phyloP scores from a whole-genome alignment of 768 basidiomycete genomes.

The Tulasnella sp. region DNA sequence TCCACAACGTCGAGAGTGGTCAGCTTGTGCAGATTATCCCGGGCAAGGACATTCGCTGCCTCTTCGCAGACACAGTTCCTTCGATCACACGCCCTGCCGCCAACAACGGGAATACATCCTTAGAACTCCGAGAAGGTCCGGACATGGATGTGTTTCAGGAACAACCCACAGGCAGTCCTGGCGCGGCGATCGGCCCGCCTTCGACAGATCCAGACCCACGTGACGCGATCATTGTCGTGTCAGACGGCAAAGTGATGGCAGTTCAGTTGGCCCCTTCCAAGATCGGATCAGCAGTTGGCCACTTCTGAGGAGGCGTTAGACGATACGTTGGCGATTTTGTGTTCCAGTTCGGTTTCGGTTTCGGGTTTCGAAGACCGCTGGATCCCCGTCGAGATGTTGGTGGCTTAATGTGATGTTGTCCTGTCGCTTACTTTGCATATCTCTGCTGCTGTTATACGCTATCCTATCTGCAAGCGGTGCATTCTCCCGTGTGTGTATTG shows the following conservation, averaged over 20 bases:
- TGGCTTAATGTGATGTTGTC: neutral
- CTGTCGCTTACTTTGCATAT: no score
- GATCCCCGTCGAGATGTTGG: neutral
- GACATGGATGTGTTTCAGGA: neutral
- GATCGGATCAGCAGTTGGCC: neutral
- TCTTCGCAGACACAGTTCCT: slow-evolving; percentile 93
- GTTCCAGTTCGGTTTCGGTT: no score
- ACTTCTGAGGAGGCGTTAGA: neutral
- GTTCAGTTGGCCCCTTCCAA: slow-evolving; percentile 54
- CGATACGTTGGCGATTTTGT: neutral
- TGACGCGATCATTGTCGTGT: slow-evolving; percentile 82
- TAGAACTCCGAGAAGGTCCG: no score
- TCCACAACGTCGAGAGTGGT: slow-evolving; percentile 93
- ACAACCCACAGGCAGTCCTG: slow-evolving; percentile 35
- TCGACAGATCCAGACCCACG: slow-evolving; percentile 49
- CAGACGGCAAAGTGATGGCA: slow-evolving; percentile 82
- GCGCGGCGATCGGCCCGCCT: slow-evolving; percentile 49
- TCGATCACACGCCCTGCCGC: slow-evolving; percentile 58
- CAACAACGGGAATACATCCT: slow-evolving; percentile 1
- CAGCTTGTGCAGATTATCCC: slow-evolving; percentile 92
- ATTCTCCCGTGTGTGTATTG: no score
- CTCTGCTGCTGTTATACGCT: no score
- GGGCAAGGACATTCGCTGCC: slow-evolving; percentile 82
- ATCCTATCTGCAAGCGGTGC: no score
- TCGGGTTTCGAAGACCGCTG: neutral